Percentiles rank a stretch among this genome's conserved stretches.
phyloP scores from a whole-genome alignment of 495 filamentous ascomycete genomes.

The Lophiostoma macrostomum region DNA sequence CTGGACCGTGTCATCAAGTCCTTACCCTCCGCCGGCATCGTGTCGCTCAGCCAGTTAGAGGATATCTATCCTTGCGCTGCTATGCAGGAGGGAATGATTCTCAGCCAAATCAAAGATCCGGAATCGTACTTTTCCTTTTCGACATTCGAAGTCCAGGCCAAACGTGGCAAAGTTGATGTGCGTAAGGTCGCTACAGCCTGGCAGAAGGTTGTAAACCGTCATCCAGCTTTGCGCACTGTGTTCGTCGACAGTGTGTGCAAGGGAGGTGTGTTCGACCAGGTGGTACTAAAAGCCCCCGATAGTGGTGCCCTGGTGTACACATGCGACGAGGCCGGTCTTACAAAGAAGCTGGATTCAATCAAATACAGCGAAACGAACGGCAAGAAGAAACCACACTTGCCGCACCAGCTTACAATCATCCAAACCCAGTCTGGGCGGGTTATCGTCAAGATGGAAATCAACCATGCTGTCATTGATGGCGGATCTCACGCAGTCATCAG shows the following conservation, averaged over 20 bases:
- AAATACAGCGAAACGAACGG: slow-evolving; percentile 41
- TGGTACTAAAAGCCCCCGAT: slow-evolving; percentile 48
- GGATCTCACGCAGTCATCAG: slow-evolving; percentile 49
- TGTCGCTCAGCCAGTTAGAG: slow-evolving; percentile 37
- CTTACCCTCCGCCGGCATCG: slow-evolving; percentile 13
- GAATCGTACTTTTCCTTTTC: slow-evolving; percentile 48
- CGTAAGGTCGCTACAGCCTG: slow-evolving; percentile 49
- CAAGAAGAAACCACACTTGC: slow-evolving; percentile 42
- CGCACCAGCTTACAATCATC: slow-evolving; percentile 52
- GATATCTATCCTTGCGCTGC: slow-evolving; percentile 48
- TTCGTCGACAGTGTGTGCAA: slow-evolving; percentile 55
- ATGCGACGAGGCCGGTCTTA: slow-evolving; percentile 42
- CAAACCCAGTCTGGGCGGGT: slow-evolving; percentile 43
- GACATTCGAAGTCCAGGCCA: slow-evolving; percentile 47
- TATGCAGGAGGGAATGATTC: slow-evolving; percentile 48
- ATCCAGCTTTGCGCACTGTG: slow-evolving; percentile 54
- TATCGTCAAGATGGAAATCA: slow-evolving; percentile 54
- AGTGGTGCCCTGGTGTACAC: slow-evolving; percentile 43
- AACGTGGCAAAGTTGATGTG: slow-evolving; percentile 38
- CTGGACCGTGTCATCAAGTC: slow-evolving; percentile 25
- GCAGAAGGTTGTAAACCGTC: slow-evolving; percentile 52
- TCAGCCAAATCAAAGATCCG: slow-evolving; percentile 50
- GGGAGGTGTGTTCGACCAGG: slow-evolving; percentile 53
- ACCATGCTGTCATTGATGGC: slow-evolving; percentile 54
- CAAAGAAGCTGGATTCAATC: slow-evolving; percentile 42